Evolutionary conservation across 441 rosid genomes (phyloP), one percentile per base, ranked within the genome.

Genomic region (Manihot esculenta): DNA sequence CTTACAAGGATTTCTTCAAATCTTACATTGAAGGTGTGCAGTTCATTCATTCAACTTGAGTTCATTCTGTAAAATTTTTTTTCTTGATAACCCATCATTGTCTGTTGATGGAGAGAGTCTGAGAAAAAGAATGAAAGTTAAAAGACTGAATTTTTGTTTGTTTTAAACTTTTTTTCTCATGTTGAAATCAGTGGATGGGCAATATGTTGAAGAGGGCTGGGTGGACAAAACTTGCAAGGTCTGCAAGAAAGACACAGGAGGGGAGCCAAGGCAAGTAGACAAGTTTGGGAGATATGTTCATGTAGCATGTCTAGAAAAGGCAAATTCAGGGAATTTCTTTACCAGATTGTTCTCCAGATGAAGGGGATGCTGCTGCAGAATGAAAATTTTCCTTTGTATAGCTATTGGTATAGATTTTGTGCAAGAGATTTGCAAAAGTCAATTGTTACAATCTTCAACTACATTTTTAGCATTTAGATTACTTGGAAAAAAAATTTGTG

Each of bases 161-260:
- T 9, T 38, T 7, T n/a, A 2, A 17, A 50, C 23, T 45, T 7
- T 45, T 55, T 0, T 55, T 58, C 2, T 56, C 9, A 0, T 35
- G 7, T 14, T 51, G 71, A 65, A 72, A 74, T 41, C 48, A 91
- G 97, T 94, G 86, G 95, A 94, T 64, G 97, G 99, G 47, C 48
- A 89, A 64, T 94, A 90, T 60, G 96, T 92, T 63, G 99, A 94
- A 74, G 97, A 94, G 33, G 97, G 99, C 9, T 94, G 99, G 99
- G 95, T 94, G 13, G 97, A 92, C 86, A 94, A 89, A 79, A 89
- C 96, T 20, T 92, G 99, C 87, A 92, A 83, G 77, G 80, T 90
- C 2, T 93, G 94, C 87, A 91, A 88, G 83, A 88, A 92, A 71
- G 97, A 94, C 65, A 92, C 97, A 0, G 75, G 72, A 70, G 96